Percentiles rank a stretch among this genome's conserved stretches.
These are phyloP conservation scores for Solanum peruvianum DNA, from an alignment of 257 asterid species.

Conservation along the genomic window DNA sequence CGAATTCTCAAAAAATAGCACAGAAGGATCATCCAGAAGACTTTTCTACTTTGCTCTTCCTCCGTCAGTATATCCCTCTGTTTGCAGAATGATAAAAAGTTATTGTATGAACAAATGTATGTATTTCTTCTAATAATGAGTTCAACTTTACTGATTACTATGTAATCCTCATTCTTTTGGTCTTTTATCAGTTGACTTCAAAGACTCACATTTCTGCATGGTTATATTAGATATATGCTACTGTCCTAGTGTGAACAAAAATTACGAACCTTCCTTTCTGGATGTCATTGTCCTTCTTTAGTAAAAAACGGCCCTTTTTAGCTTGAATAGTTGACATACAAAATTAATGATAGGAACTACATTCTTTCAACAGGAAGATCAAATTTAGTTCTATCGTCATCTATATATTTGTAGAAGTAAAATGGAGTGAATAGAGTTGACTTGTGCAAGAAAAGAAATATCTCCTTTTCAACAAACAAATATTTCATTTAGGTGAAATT, in stretches of 20 bases:
- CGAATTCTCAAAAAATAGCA: slow-evolving; percentile 56
- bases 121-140: slow-evolving; percentile 2
- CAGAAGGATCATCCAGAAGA: slow-evolving; percentile 78
- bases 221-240: not conserved
- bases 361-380: not conserved
- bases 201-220: not conserved
- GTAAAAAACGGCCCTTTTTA: not conserved
- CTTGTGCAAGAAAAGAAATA: not conserved
- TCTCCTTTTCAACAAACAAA: not conserved
- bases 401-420: not conserved
- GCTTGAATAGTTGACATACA: not conserved
- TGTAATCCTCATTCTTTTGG: not conserved
- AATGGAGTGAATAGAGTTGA: not conserved
- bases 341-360: not conserved
- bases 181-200: not conserved
- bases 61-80: slow-evolving; percentile 96
- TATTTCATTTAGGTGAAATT: not conserved
- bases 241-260: not conserved
- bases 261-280: not conserved
- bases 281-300: not conserved
- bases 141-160: not conserved
- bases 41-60: slow-evolving; percentile 98
- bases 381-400: not conserved
- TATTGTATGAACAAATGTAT: slow-evolving; percentile 68
- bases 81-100: slow-evolving; percentile 85